Conservation (phyloP, 768 basidiomycete species). For the Tylopilus sp. region DNA sequence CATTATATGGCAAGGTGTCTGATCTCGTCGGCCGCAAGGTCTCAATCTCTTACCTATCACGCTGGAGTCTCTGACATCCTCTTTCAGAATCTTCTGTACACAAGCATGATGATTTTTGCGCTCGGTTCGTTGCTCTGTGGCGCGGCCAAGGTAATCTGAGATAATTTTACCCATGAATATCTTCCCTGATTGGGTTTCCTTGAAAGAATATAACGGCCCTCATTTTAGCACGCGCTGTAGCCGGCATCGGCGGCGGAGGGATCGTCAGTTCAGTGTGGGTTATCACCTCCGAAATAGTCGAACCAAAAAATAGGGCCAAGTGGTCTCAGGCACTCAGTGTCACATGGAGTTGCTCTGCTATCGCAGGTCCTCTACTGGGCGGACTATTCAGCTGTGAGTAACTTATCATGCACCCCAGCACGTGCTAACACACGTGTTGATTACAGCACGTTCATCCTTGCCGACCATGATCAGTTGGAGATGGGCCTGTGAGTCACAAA, state of each 20-base stretch:
- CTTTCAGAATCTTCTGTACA: constrained; percentile 60
- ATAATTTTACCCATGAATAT: constrained; percentile 13
- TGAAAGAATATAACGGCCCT: constrained; percentile 50
- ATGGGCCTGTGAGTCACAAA: constrained; percentile 70
- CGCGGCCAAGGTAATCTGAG: constrained; percentile 54
- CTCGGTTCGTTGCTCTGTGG: constrained; percentile 81
- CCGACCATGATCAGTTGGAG: constrained; percentile 56
- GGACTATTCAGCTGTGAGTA: constrained; percentile 74
- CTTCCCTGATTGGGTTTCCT: constrained; percentile 17
- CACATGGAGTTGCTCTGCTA: constrained; percentile 83
- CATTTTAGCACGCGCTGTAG: constrained; percentile 59
- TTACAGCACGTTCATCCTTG: constrained; percentile 25
- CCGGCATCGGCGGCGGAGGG: constrained; percentile 84
- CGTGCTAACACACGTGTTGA: constrained; percentile 20
- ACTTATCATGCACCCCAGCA: constrained; percentile 7
- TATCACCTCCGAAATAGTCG: constrained; percentile 81
- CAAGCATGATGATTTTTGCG: constrained; percentile 71
- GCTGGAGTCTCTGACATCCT: constrained; percentile 3
- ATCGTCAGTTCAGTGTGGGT: constrained; percentile 86
- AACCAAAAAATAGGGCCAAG: constrained; percentile 63
- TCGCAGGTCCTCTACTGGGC: constrained; percentile 81
- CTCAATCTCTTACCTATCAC: constrained; percentile 13
- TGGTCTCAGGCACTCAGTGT: constrained; percentile 85
- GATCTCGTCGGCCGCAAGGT: constrained; percentile 82
- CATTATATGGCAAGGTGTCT: constrained; percentile 76